phyloP scores from a whole-genome alignment of 129 eudicot genomes.

The Apium graveolens region DNA sequence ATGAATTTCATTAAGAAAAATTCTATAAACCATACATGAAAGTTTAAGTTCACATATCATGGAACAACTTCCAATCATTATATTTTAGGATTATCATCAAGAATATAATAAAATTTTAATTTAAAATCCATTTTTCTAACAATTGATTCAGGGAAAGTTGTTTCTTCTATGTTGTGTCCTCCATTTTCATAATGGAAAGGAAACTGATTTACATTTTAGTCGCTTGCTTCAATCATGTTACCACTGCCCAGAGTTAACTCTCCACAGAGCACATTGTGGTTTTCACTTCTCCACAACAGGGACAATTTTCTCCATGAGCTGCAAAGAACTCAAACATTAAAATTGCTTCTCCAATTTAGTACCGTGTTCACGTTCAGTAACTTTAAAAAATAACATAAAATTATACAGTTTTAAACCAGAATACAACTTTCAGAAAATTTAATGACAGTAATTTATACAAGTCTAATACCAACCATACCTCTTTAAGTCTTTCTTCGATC shows the following conservation, averaged over 20 bases:
- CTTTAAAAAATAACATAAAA: neutral
- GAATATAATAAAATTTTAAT: too few species aligned
- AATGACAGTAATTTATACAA: neutral
- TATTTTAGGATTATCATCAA: too few species aligned
- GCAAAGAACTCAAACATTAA: conserved; percentile 18
- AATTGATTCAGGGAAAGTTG: neutral
- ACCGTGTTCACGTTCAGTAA: neutral
- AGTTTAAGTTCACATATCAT: too few species aligned
- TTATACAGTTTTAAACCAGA: neutral
- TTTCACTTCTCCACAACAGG: conserved; percentile 73
- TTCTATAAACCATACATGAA: too few species aligned
- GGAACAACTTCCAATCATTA: too few species aligned
- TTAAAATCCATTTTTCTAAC: too few species aligned
- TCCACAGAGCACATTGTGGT: conserved; percentile 43
- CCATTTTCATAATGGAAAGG: conserved; percentile 2
- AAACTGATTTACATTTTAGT: conserved; percentile 12
- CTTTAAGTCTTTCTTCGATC: conserved; percentile 51
- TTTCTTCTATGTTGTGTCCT: neutral
- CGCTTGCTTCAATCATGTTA: conserved; percentile 7
- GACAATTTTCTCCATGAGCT: conserved; percentile 80
- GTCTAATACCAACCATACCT: conserved; percentile 39
- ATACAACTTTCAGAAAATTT: neutral
- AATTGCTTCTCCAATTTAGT: neutral
- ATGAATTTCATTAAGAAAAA: too few species aligned
- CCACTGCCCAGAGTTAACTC: conserved; percentile 62